phyloP scores from a whole-genome alignment of 2,329 filamentous ascomycete species.

The Stagonosporopsis cucurbitacearum region DNA sequence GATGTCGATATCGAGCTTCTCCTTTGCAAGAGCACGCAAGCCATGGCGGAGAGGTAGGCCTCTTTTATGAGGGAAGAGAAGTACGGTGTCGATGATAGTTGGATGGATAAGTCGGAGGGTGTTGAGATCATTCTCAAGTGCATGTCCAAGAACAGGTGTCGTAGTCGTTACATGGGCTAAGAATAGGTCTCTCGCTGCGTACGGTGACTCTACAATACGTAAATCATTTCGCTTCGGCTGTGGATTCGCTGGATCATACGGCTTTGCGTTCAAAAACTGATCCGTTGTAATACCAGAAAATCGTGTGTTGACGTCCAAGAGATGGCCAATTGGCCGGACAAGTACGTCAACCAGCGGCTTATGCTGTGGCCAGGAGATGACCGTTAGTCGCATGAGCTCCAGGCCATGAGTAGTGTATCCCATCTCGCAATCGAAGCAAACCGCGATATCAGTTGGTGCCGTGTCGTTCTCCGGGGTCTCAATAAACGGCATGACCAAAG shows the following conservation, averaged over 20 bases:
- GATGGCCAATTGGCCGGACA: constrained; percentile 80
- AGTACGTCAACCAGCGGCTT: constrained; percentile 80
- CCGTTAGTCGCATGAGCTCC: constrained; percentile 89
- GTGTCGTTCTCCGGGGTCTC: constrained; percentile 72
- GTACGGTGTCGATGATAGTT: constrained; percentile 81
- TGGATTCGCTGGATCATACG: constrained; percentile 37
- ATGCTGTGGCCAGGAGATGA: constrained; percentile 83
- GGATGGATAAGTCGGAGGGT: constrained; percentile 83
- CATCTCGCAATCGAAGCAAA: constrained; percentile 98
- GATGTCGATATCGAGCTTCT: constrained; percentile 76
- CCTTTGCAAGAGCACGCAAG: constrained; percentile 75
- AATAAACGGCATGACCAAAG: constrained; percentile 78
- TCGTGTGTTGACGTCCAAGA: constrained; percentile 88
- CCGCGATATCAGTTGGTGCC: constrained; percentile 58
- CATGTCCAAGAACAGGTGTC: constrained; percentile 90
- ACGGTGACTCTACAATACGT: constrained; percentile 77
- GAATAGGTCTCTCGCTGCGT: constrained; percentile 75
- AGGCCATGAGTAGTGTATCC: constrained; percentile 88
- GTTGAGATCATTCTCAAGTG: constrained; percentile 94
- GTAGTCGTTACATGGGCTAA: constrained; percentile 75
- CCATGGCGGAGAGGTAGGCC: constrained; percentile 80
- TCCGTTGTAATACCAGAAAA: constrained; percentile 87
- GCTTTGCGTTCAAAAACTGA: constrained; percentile 71
- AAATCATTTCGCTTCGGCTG: constrained; percentile 52
- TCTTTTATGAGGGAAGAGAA: constrained; percentile 79